Conservation (phyloP, 73 alveolate genomes). For the Blepharisma japonicum region DNA sequence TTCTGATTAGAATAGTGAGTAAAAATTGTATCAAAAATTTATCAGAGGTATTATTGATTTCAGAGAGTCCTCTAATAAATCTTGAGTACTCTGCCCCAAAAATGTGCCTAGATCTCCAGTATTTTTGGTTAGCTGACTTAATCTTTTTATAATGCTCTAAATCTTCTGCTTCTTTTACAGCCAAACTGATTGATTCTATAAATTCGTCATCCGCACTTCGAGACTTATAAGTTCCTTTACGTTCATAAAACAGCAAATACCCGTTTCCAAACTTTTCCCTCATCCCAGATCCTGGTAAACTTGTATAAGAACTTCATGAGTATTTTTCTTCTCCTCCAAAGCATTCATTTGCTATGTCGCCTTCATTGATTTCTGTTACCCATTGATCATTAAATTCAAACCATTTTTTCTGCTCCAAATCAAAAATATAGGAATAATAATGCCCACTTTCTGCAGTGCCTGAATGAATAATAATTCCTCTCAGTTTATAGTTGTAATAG, state of each 20-base stretch:
- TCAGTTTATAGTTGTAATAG: constrained; percentile 78
- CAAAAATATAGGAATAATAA: constrained; percentile 90
- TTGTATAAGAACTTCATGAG: background rate
- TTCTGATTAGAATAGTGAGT: constrained; percentile 5
- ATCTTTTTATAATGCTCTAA: background rate
- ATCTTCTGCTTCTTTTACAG: background rate
- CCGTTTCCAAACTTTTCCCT: constrained; percentile 77
- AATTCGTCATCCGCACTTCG: background rate
- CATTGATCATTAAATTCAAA: constrained; percentile 56
- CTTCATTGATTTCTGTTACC: constrained; percentile 72
- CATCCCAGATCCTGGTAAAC: background rate
- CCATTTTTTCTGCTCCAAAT: constrained; percentile 33
- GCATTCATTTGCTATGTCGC: constrained; percentile 79
- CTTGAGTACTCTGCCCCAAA: constrained; percentile 59
- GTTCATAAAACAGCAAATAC: constrained; percentile 90
- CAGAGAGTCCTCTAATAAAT: constrained; percentile 39
- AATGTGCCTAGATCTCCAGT: constrained; percentile 49
- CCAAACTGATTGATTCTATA: background rate
- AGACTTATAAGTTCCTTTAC: constrained; percentile 34
- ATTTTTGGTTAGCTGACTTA: constrained; percentile 40
- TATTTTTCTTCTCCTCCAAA: constrained; percentile 61
- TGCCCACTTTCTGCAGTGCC: constrained; percentile 98
- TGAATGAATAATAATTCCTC: constrained; percentile 94
- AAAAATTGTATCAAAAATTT: background rate
- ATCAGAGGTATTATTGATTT: background rate